Evolutionary conservation across 192 early-diverging fungal species (phyloP).

Genomic region (Martensiomyces pterosporus): DNA sequence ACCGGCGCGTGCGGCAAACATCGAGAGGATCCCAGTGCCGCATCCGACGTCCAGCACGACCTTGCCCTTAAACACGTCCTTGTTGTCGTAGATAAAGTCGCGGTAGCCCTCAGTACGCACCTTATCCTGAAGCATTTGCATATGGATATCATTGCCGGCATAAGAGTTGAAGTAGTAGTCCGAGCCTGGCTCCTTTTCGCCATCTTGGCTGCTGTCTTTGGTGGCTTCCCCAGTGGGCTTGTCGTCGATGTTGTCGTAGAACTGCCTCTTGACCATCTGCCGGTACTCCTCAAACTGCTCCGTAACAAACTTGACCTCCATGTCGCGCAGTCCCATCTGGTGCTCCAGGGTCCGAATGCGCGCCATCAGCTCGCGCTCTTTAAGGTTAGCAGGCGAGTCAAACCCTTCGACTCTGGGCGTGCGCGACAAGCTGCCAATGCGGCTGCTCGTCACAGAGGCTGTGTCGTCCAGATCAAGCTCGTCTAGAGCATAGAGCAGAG

Average conservation of each 20-base stretch:
- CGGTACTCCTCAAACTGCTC: constrained; percentile 67
- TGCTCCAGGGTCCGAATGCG: constrained; percentile 56
- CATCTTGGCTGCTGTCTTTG: constrained; percentile 5
- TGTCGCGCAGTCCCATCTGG: constrained; percentile 48
- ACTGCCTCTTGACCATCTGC: constrained; percentile 63
- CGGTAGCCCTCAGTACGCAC: constrained; percentile 94
- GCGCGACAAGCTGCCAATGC: constrained; percentile 6
- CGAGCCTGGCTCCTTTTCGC: constrained; percentile 1
- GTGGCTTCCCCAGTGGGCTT: too few relatives aligned
- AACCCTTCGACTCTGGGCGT: constrained; percentile 5
- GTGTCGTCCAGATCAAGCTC: constrained; percentile 61
- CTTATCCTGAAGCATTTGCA: constrained; percentile 96
- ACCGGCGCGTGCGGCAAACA: constrained; percentile 94
- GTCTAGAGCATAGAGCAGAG: constrained; percentile 69
- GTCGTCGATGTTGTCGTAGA: constrained; percentile 56
- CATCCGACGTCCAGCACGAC: constrained; percentile 93
- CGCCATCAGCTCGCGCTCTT: constrained; percentile 57
- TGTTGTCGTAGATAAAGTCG: constrained; percentile 85
- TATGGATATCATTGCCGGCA: constrained; percentile 56
- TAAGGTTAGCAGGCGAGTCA: constrained; percentile 33
- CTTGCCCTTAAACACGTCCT: constrained; percentile 77
- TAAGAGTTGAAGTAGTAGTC: constrained; percentile 56
- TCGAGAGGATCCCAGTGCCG: constrained; percentile 91
- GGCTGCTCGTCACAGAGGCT: constrained; percentile 16
- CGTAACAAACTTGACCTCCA: constrained; percentile 51